Base-by-base conservation (phyloP, 2,329 filamentous ascomycete species). In the Diaporthe australafricana region DNA sequence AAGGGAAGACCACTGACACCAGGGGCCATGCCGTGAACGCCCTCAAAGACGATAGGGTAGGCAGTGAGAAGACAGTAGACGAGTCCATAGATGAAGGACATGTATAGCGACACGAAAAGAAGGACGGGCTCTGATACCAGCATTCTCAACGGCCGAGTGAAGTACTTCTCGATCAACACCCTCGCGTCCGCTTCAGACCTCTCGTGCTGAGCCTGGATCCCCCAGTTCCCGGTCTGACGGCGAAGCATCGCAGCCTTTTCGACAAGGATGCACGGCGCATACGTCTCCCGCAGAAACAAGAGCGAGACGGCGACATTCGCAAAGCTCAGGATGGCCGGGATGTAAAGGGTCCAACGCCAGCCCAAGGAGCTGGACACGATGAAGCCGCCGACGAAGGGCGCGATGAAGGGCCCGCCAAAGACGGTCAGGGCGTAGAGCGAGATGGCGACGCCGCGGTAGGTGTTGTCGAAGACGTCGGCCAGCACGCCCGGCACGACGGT, bases 111-210 rank as follows among this genome's bases (percentile, higher is more conserved):
- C 38, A 89, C 82, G 2, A 87, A 80, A 72, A 89, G 84, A 75
- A 87, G 86, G 53, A 89, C 88, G 0, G 88, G 88, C 2, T 87
- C 88, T n/a, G 80, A 76, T n/a, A 89, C 82, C 25, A 90, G 81
- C 74, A 78, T 74, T 14, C 60, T 27, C 32, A 78, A n/a, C 11
- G 77, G 77, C 14, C 76, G 74, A 17, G 60, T 74, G 17, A 78
- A 72, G 27, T 77, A 75, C 25, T 69, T 66, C n/a, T 72, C 66
- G 20, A 74, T 66, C 17, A 77, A 38, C 4, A 52, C 75, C 22
- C 30, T 42, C 1, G 74, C 45, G 50, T 74, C 40, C 48, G 68
- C 35, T 42, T 73, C 57, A 14, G 70, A 11, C 62, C 60, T 42
- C 32, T 72, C 65, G 7, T 70, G 55, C 60, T 48, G 63, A 11